A percentile compares a stretch with the other conserved stretches of the same genome.
Conservation (phyloP, 805 yeast species). For the Saccharomycopsis malanga region DNA sequence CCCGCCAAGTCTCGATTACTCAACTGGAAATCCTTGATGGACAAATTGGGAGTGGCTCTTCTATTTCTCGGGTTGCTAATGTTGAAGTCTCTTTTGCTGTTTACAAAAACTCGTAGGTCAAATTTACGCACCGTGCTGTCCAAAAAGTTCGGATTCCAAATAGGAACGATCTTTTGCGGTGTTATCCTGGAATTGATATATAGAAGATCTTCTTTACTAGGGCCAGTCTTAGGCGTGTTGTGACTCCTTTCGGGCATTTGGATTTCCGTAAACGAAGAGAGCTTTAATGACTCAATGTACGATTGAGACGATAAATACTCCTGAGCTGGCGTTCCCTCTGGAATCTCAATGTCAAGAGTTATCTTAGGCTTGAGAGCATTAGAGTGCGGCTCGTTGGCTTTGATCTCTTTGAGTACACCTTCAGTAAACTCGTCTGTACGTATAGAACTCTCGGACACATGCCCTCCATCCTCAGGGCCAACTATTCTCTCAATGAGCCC, state of each 20-base stretch:
- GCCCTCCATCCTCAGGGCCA: not conserved
- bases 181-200: slow-evolving; percentile 15
- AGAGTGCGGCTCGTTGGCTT: not conserved
- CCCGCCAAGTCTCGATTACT: not conserved
- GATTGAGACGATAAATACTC: slow-evolving; percentile 2
- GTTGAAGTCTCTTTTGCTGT: slow-evolving; percentile 8
- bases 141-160: slow-evolving; percentile 4
- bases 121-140: not conserved
- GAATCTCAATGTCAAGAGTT: not conserved
- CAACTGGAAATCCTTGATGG: not conserved
- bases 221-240: slow-evolving; percentile 5
- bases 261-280: slow-evolving; percentile 1
- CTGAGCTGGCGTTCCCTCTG: slow-evolving; percentile 6
- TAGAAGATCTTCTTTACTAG: slow-evolving; percentile 11
- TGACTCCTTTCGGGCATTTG: slow-evolving; percentile 1
- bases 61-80: slow-evolving; percentile 7
- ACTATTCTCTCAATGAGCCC: not conserved
- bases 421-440: not conserved
- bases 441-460: not conserved
- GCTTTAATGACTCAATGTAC: slow-evolving; percentile 7
- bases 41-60: not conserved
- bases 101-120: slow-evolving; percentile 3
- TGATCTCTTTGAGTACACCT: not conserved
- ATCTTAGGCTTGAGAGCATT: not conserved
- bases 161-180: slow-evolving; percentile 15